These are phyloP conservation scores for Kodamaea sagamina DNA, from an alignment of 805 yeast genomes.

Conservation along the genomic window DNA sequence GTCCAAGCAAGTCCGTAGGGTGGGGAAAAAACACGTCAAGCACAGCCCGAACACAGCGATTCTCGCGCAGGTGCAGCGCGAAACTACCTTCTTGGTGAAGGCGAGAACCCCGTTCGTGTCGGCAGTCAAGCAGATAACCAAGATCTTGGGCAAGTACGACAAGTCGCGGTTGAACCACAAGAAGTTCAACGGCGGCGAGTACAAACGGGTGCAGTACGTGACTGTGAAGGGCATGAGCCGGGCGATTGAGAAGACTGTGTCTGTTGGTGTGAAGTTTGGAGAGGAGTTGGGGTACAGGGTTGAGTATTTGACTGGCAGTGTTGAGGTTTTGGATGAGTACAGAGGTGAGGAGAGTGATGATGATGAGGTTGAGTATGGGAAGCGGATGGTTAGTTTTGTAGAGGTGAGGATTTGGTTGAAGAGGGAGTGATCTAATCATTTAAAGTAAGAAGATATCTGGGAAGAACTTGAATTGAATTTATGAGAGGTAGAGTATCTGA, in stretches of 20 bases:
- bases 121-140: constrained; percentile 64
- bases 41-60: constrained; percentile 54
- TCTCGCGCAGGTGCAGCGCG: constrained; percentile 43
- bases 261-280: constrained; percentile 62
- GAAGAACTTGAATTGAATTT: too few species aligned
- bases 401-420: constrained; percentile 45
- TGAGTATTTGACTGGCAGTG: constrained; percentile 63
- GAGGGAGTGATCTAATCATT: constrained; percentile 6
- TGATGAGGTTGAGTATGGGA: constrained; percentile 36
- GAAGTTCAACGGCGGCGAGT: constrained; percentile 33
- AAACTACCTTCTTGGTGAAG: constrained; percentile 58
- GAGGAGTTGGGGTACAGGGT: constrained; percentile 52
- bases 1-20: constrained; percentile 1
- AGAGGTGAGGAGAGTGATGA: constrained; percentile 20
- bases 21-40: constrained; percentile 33
- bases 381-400: constrained; percentile 50
- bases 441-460: too few species aligned
- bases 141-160: constrained; percentile 48
- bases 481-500: too few species aligned
- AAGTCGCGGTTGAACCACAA: constrained; percentile 20
- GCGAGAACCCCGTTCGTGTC: constrained; percentile 70
- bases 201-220: constrained; percentile 48
- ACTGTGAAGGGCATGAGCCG: constrained; percentile 74
- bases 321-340: constrained; percentile 74
- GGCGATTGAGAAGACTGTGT: constrained; percentile 61